Percentiles rank a stretch among this genome's conserved stretches.
Conservation (phyloP, 306 rosid species). For the Fagus crenata region DNA sequence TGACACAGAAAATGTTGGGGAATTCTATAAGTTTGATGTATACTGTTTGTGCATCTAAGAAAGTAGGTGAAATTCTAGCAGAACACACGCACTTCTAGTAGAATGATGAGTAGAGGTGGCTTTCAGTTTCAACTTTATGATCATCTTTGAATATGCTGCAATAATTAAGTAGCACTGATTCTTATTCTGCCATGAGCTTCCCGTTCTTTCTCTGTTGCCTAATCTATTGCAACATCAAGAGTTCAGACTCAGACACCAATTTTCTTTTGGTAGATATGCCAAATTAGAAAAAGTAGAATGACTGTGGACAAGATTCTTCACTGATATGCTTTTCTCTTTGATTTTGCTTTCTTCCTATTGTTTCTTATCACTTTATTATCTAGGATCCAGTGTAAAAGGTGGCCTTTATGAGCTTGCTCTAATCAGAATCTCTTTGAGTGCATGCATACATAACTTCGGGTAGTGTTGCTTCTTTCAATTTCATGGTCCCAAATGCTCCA, state of each 20-base stretch:
- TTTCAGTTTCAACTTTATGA: not conserved
- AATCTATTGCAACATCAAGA: not conserved
- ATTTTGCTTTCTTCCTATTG: not conserved
- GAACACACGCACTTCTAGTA: not conserved
- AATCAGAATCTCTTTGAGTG: conserved; percentile 7
- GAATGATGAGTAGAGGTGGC: not conserved
- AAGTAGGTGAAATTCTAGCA: not conserved
- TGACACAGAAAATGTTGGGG: no score
- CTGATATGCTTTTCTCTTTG: conserved; percentile 6
- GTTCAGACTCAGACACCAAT: not conserved
- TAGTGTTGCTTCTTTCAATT: not conserved
- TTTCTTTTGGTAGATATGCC: not conserved
- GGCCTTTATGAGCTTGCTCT: conserved; percentile 11
- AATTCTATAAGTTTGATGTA: not conserved
- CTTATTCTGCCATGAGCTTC: not conserved
- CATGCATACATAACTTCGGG: not conserved
- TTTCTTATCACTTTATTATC: not conserved
- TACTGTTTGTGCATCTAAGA: not conserved
- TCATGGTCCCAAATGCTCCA: not conserved
- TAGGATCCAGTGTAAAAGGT: conserved; percentile 8
- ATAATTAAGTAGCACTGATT: not conserved
- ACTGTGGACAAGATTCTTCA: conserved; percentile 16
- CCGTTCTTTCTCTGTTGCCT: not conserved
- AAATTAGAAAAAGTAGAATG: not conserved
- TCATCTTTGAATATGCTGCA: conserved; percentile 1